Conservation (phyloP, 2,329 filamentous ascomycete species). For the Pseudocercospora fijiensis region DNA sequence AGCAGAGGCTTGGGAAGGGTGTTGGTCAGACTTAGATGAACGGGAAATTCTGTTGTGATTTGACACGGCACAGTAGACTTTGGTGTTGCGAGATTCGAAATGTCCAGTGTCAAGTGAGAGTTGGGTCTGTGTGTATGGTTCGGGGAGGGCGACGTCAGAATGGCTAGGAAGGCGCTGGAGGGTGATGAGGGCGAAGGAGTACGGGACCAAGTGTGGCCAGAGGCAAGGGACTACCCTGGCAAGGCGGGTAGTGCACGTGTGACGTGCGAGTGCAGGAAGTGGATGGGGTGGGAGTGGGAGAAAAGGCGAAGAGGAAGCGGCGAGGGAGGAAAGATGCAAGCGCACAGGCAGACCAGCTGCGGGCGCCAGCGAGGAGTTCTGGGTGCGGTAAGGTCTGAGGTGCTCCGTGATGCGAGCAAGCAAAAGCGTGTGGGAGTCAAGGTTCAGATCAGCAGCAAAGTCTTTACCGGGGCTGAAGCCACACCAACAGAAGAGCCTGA, state of each 20-base stretch:
- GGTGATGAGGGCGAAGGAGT: neutral
- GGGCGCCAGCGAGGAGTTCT: no score
- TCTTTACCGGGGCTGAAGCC: neutral
- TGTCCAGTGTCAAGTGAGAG: slow-evolving; percentile 4
- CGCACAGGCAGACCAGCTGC: neutral
- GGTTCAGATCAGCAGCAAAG: neutral
- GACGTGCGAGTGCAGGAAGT: neutral
- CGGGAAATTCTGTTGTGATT: neutral
- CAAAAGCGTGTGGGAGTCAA: no score
- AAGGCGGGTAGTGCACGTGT: neutral
- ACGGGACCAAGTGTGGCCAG: neutral
- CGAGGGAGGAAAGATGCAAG: neutral
- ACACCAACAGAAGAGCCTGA: neutral
- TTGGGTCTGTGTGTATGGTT: neutral
- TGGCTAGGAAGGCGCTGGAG: neutral
- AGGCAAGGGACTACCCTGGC: slow-evolving; percentile 1
- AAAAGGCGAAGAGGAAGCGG: neutral
- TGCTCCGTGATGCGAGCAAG: no score
- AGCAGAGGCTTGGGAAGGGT: neutral
- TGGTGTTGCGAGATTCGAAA: slow-evolving; percentile 5
- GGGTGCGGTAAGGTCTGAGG: no score
- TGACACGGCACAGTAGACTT: neutral
- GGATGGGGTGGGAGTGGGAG: neutral
- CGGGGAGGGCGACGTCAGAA: neutral
- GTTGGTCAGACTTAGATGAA: slow-evolving; percentile 4